Base-by-base conservation (phyloP, 2,329 filamentous ascomycete species). In the Chrysosporium keratinophilum region DNA sequence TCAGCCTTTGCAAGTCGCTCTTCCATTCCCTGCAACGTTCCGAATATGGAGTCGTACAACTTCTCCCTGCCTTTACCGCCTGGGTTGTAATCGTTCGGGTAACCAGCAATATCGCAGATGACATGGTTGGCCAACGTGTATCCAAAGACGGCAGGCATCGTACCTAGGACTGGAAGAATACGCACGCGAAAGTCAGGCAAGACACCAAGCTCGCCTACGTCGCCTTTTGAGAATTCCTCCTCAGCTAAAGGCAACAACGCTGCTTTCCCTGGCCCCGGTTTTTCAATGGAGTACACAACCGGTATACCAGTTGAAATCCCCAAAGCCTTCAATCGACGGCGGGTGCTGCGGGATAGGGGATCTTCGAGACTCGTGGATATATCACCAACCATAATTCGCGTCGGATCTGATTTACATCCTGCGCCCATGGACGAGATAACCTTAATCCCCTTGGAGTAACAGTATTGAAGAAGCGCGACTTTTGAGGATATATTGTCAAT, bases 401-500 rank as follows among this genome's bases (percentile, higher is more conserved):
- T 97, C 0, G 82, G 82, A 61, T 85, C 82, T 2, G 87, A 91
- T 74, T 97, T 98, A 71, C 88, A 96, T 0, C 89, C 93, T 0
- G 93, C 93, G 0, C 93, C 93, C 90, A 97, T 97, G 33, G 88
- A 87, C 14, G 88, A 93, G 58, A 98, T 90, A 28, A 98, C 88
- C 0, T 82, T 84, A 23, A 97, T 74, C 1, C 78, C 76, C 65
- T 88, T 79, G 57, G 83, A 79, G 66, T 90, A 78, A 71, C 93
- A 98, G 71, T 94, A 95, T 63, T 88, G 83, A 40, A 98, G 76
- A 52, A 98, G 74, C 15, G 84, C 85, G 2, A 98, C 91, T 73
- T 98, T 98, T 52, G 88, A 95, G 50, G 95, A 88, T 58, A 98
- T 97, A 66, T 98, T 97, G 70, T 98, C 93, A 60, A 98, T 98